Conservation (phyloP, 306 rosid species). For the Prunus mume region DNA sequence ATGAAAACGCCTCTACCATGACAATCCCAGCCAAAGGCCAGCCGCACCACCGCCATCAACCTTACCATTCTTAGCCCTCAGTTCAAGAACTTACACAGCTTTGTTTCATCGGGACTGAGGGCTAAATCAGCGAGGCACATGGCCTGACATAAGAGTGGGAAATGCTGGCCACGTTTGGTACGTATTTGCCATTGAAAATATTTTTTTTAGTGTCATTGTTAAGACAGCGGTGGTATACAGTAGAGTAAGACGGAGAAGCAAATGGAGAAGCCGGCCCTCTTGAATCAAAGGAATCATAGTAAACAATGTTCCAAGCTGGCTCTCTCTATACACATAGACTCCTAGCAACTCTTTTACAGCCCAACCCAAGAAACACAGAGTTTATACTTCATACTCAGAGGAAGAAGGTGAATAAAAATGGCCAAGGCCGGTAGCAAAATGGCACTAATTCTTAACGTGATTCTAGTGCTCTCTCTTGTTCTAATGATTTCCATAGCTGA, state of each 20-base stretch:
- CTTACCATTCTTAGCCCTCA: no score
- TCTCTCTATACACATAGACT: not conserved
- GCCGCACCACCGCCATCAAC: no score
- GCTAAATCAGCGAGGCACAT: no score
- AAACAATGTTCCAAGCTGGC: not conserved
- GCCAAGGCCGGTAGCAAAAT: not conserved
- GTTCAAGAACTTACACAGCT: no score
- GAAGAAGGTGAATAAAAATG: not conserved
- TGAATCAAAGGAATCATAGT: not conserved
- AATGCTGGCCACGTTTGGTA: no score
- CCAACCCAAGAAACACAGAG: not conserved
- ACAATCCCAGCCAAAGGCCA: no score
- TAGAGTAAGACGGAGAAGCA: not conserved
- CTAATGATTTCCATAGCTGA: not conserved
- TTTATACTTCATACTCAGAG: not conserved
- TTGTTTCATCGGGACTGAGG: no score
- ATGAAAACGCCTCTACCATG: no score
- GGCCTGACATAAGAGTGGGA: no score
- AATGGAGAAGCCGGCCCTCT: not conserved
- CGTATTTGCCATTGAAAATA: no score
- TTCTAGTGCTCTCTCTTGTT: slow-evolving; percentile 11
- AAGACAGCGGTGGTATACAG: no score
- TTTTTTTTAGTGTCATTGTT: not conserved
- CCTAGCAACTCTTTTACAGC: not conserved
- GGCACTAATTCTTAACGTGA: not conserved